Conservation (phyloP, 345 rosid species). For the Hibiscus trionum region DNA sequence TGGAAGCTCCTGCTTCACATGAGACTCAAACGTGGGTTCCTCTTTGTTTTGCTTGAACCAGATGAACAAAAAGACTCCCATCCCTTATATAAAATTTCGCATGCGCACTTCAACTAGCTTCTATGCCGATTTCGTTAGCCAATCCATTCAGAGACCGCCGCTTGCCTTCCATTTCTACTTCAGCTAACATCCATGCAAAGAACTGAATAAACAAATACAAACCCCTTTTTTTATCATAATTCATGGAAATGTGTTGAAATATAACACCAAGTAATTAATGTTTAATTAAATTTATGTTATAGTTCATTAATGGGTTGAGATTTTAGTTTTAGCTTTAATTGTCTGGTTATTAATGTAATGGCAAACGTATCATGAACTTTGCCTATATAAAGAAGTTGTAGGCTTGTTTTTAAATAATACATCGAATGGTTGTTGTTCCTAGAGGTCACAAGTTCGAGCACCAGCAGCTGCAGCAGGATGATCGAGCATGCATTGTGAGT, state of each 20-base stretch:
- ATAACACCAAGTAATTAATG: no score
- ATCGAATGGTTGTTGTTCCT: no score
- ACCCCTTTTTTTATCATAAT: neutral
- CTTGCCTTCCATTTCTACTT: conserved; percentile 4
- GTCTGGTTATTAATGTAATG: no score
- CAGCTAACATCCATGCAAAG: neutral
- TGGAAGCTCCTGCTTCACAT: conserved; percentile 10
- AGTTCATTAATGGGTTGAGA: no score
- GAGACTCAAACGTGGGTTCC: conserved; percentile 8
- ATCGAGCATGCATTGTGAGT: no score
- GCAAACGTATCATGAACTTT: no score
- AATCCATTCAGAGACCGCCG: conserved; percentile 7
- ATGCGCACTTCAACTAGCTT: conserved; percentile 9
- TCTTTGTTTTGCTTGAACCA: neutral
- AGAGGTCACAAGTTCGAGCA: no score
- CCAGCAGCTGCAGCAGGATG: no score
- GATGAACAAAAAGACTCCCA: neutral
- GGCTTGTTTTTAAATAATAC: no score
- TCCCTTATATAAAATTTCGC: neutral
- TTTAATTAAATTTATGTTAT: no score
- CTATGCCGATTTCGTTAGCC: neutral
- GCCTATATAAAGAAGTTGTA: no score
- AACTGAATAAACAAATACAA: neutral
- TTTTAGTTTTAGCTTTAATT: no score
- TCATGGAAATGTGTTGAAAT: neutral